These are phyloP conservation scores for Serpula lacrymans DNA, from an alignment of 768 basidiomycete genomes.

Conservation along the genomic window DNA sequence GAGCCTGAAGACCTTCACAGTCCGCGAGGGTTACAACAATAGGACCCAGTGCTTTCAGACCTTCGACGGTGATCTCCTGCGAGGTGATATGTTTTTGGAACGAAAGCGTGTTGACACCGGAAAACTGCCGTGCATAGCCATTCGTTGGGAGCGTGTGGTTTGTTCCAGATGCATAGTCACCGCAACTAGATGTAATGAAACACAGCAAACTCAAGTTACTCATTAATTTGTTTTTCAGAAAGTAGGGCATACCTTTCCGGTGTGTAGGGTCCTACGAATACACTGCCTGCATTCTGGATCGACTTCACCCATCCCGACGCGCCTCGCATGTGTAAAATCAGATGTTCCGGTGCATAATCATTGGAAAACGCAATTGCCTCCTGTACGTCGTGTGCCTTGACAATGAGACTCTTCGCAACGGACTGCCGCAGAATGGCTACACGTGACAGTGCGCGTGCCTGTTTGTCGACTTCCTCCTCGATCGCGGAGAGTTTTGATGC, in stretches of 20 bases:
- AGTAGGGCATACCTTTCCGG: slow-evolving; percentile 81
- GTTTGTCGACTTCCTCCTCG: slow-evolving; percentile 80
- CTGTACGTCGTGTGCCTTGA: slow-evolving; percentile 59
- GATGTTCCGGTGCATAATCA: slow-evolving; percentile 97
- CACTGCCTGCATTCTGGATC: slow-evolving; percentile 92
- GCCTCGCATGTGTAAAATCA: slow-evolving; percentile 84
- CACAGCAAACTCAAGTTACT: slow-evolving; percentile 2
- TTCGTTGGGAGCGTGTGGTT: slow-evolving; percentile 98
- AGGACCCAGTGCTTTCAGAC: slow-evolving; percentile 78
- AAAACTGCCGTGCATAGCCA: slow-evolving; percentile 96
- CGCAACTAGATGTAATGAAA: slow-evolving; percentile 58
- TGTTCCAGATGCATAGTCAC: slow-evolving; percentile 98
- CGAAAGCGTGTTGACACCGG: slow-evolving; percentile 93
- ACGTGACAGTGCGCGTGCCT: slow-evolving; percentile 82
- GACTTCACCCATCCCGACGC: slow-evolving; percentile 59
- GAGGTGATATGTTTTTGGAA: slow-evolving; percentile 99
- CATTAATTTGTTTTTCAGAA: background rate
- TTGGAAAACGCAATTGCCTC: slow-evolving; percentile 90
- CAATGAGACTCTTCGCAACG: slow-evolving; percentile 86
- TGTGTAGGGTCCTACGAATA: slow-evolving; percentile 93
- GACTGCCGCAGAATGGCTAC: slow-evolving; percentile 90
- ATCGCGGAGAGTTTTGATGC: slow-evolving; percentile 63
- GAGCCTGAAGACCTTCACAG: slow-evolving; percentile 91
- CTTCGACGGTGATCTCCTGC: slow-evolving; percentile 82
- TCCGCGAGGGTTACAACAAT: slow-evolving; percentile 87